These are phyloP conservation scores for Dicorynia guianensis DNA, from an alignment of 306 rosid genomes.

Conservation along the genomic window DNA sequence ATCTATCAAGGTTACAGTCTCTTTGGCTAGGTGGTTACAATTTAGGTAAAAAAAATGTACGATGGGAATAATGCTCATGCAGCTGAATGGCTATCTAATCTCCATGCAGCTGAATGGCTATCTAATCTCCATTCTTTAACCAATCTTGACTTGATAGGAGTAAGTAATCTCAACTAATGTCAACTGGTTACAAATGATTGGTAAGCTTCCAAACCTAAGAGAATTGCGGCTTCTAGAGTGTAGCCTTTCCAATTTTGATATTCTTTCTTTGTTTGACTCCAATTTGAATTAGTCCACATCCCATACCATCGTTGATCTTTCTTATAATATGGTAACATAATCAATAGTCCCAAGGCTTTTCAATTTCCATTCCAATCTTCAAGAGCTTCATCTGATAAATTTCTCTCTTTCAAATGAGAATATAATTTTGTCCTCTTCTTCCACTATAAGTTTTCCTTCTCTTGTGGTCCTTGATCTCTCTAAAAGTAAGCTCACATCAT, in stretches of 20 bases:
- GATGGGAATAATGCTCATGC: background rate
- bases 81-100: background rate
- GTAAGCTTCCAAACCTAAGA: background rate
- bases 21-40: background rate
- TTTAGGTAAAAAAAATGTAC: no score
- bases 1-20: background rate
- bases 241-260: background rate
- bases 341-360: background rate
- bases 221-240: accelerated
- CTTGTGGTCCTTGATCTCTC: slow-evolving; percentile 32
- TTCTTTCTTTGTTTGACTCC: background rate
- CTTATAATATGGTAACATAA: background rate
- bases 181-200: no score
- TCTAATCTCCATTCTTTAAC: background rate
- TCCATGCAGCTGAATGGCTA: background rate
- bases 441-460: background rate
- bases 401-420: background rate
- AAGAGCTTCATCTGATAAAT: background rate
- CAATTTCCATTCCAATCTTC: slow-evolving; percentile 29
- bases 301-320: background rate
- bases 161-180: no score
- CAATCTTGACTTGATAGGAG: background rate
- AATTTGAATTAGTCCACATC: background rate
- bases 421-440: background rate
- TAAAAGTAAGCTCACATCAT: background rate